Evolutionary conservation across 192 early-diverging fungal species (phyloP).

Genomic region (Backusella sp.): DNA sequence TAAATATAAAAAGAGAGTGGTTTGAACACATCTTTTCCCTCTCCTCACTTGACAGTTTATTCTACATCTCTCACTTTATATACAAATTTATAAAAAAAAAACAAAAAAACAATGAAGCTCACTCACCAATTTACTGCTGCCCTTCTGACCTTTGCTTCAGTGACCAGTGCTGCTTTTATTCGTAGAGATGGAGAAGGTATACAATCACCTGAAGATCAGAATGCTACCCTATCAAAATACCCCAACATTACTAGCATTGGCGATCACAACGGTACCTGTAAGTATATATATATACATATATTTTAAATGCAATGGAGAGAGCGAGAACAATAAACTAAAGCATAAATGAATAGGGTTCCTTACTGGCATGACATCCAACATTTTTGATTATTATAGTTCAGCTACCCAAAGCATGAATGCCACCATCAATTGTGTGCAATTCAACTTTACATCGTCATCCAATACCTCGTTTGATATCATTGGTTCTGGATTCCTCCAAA

Average conservation of each 20-base stretch:
- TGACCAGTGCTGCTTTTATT: background rate
- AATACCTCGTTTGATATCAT: constrained; percentile 4
- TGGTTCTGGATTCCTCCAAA: background rate
- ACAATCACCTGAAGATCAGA: background rate
- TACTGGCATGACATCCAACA: background rate
- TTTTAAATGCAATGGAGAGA: no score
- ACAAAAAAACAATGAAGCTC: constrained; percentile 1
- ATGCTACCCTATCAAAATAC: background rate
- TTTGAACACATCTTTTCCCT: background rate
- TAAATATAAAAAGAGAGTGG: background rate
- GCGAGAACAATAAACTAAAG: background rate
- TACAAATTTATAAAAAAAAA: background rate
- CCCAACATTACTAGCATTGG: background rate
- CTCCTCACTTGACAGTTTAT: background rate
- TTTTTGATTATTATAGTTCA: background rate
- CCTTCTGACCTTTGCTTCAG: background rate
- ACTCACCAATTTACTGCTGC: background rate
- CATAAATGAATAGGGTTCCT: background rate
- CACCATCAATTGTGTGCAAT: background rate
- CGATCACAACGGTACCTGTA: background rate
- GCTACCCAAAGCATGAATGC: background rate
- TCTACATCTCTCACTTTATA: background rate
- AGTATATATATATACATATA: background rate
- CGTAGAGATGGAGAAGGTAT: background rate
- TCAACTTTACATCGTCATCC: background rate